phyloP scores from a whole-genome alignment of 306 rosid genomes.

The Sechiopsis laciniata region DNA sequence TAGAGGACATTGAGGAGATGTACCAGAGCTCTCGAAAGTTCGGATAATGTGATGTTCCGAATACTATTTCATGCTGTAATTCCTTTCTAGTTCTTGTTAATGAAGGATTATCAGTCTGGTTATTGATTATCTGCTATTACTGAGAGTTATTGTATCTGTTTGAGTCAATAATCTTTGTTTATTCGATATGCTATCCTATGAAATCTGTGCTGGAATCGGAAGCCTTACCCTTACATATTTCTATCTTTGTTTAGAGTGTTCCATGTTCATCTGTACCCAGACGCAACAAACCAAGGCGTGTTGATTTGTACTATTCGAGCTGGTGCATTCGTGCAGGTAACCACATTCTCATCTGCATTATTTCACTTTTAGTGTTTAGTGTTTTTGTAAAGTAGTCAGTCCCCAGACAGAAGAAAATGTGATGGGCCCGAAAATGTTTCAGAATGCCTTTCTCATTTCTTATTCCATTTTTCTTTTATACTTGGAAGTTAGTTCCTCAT shows the following conservation, averaged over 20 bases:
- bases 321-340: conserved; percentile 62
- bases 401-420: background rate
- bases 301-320: conserved; percentile 53
- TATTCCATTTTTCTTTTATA: background rate
- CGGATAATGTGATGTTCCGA: no score
- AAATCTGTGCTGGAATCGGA: no score
- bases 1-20: no score
- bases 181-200: no score
- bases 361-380: background rate
- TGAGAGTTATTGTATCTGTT: no score
- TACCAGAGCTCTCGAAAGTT: no score
- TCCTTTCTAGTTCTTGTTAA: no score
- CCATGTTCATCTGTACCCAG: conserved; percentile 44
- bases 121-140: no score
- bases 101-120: no score
- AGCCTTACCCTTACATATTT: background rate
- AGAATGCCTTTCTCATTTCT: background rate
- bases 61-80: no score
- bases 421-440: background rate
- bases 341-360: background rate
- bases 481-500: no score
- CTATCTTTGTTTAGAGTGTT: conserved; percentile 35
- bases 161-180: no score
- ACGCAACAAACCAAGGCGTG: conserved; percentile 54
- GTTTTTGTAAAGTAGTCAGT: background rate